phyloP scores from a whole-genome alignment of 1,284 basidiomycete genomes.

The Fistulinella cinereoalba region DNA sequence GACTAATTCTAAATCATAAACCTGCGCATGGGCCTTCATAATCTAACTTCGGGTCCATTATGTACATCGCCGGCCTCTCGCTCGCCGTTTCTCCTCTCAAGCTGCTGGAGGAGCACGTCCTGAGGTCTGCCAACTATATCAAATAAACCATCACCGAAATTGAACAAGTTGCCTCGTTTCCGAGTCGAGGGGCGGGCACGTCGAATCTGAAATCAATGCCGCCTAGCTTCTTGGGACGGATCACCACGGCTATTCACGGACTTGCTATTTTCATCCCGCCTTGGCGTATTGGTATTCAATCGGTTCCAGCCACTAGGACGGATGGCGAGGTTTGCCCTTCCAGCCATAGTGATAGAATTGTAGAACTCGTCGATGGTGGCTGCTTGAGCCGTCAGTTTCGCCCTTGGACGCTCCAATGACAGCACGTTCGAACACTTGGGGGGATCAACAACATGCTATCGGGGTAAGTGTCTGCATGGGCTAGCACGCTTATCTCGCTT shows the following conservation, averaged over 20 bases:
- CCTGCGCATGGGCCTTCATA: neutral
- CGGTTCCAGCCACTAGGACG: slow-evolving; percentile 27
- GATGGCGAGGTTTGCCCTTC: slow-evolving; percentile 22
- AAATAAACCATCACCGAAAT: neutral
- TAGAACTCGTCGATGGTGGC: slow-evolving; percentile 4
- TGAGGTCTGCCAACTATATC: slow-evolving; percentile 12
- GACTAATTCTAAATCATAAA: neutral
- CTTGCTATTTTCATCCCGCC: slow-evolving; percentile 16
- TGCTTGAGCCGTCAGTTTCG: slow-evolving; percentile 15
- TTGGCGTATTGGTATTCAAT: slow-evolving; percentile 21
- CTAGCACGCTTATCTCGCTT: neutral
- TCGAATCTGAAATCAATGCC: slow-evolving; percentile 21
- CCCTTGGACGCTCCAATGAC: neutral
- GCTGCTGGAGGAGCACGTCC: slow-evolving; percentile 22
- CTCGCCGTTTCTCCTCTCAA: slow-evolving; percentile 16
- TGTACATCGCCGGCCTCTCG: slow-evolving; percentile 22
- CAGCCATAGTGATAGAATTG: slow-evolving; percentile 2
- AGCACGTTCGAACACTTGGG: slow-evolving; percentile 11
- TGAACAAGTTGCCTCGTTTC: neutral
- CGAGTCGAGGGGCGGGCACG: slow-evolving; percentile 18
- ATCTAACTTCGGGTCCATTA: slow-evolving; percentile 1
- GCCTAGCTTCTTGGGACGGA: slow-evolving; percentile 16
- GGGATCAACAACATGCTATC: slow-evolving; percentile 29
- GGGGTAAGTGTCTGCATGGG: slow-evolving; percentile 10
- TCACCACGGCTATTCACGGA: slow-evolving; percentile 25